A percentile compares a stretch with the other conserved stretches of the same genome.
phyloP scores from a whole-genome alignment of 2,329 filamentous ascomycete species.

The Talaromyces sp. region DNA sequence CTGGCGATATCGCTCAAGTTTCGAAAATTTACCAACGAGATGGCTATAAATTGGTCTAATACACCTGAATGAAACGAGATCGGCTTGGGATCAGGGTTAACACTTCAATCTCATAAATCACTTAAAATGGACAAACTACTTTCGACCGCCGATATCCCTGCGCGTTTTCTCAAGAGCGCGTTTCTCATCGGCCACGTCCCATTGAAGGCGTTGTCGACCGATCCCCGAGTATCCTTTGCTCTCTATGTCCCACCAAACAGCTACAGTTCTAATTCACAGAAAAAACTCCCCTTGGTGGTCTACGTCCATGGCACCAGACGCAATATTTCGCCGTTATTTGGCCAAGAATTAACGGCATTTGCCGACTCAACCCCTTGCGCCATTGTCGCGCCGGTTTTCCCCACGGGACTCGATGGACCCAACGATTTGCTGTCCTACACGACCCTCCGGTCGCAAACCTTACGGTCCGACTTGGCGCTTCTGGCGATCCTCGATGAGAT shows the following conservation, averaged over 20 bases:
- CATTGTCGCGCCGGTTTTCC: constrained; percentile 25
- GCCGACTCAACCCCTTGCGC: constrained; percentile 21
- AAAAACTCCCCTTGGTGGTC: constrained; percentile 21
- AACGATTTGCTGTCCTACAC: constrained; percentile 26
- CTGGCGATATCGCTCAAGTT: not conserved
- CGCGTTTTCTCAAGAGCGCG: constrained; percentile 19
- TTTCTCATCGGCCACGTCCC: constrained; percentile 22
- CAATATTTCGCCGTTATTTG: constrained; percentile 10
- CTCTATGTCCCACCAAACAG: constrained; percentile 21
- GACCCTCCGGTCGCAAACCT: constrained; percentile 15
- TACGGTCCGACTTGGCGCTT: constrained; percentile 22
- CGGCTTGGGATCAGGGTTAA: not conserved
- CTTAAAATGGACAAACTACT: not conserved
- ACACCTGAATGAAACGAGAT: not conserved
- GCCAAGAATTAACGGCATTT: constrained; percentile 13
- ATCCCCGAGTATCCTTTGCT: constrained; percentile 24
- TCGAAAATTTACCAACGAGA: not conserved
- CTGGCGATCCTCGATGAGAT: constrained; percentile 27
- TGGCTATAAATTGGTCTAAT: not conserved
- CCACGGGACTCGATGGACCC: constrained; percentile 22
- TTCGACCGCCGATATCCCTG: not conserved
- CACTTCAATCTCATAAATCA: too few species aligned
- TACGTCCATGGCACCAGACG: constrained; percentile 25
- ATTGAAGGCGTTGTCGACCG: constrained; percentile 13
- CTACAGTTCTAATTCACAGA: constrained; percentile 10